Evolutionary conservation across 1,284 basidiomycete genomes (phyloP).

Genomic region (Vanrija sp.): DNA sequence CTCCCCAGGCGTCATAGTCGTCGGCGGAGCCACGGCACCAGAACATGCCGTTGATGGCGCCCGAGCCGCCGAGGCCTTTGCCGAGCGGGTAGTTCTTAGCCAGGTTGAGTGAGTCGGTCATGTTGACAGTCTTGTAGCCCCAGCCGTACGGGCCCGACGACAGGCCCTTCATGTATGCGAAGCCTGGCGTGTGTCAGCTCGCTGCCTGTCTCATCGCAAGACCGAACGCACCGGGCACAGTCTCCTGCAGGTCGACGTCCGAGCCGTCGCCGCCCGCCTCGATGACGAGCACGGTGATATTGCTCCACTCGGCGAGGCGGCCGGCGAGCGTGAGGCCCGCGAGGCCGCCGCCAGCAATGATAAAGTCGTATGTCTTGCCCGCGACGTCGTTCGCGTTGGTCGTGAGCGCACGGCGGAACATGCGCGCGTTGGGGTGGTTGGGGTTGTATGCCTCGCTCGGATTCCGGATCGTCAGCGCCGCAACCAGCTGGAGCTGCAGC

Average conservation of each 20-base stretch:
- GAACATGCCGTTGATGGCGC: constrained; percentile 70
- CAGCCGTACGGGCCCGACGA: constrained; percentile 56
- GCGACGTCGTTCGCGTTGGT: constrained; percentile 23
- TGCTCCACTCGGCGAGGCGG: constrained; percentile 63
- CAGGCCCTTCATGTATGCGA: too few relatives aligned
- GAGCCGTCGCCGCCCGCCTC: constrained; percentile 67
- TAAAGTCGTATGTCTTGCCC: constrained; percentile 40
- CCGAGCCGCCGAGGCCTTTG: constrained; percentile 65
- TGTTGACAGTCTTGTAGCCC: constrained; percentile 56
- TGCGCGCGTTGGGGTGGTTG: constrained; percentile 2
- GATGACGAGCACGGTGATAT: constrained; percentile 63
- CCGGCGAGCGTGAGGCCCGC: constrained; percentile 68
- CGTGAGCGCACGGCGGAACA: constrained; percentile 26
- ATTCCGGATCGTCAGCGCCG: too few relatives aligned
- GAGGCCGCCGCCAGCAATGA: constrained; percentile 58
- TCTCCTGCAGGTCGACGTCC: constrained; percentile 48
- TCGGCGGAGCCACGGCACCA: constrained; percentile 46
- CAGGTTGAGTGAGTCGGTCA: constrained; percentile 22
- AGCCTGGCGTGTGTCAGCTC: not conserved
- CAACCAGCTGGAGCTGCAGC: too few relatives aligned
- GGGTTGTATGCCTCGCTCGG: not conserved
- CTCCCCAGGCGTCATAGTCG: constrained; percentile 51
- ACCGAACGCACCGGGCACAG: constrained; percentile 44
- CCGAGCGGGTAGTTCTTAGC: constrained; percentile 57
- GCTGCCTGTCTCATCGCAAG: too few relatives aligned